Evolutionary conservation across 352 stramenopile species (phyloP), one percentile per base, ranked within the genome.

Genomic region (Globisporangium acanthophoron): DNA sequence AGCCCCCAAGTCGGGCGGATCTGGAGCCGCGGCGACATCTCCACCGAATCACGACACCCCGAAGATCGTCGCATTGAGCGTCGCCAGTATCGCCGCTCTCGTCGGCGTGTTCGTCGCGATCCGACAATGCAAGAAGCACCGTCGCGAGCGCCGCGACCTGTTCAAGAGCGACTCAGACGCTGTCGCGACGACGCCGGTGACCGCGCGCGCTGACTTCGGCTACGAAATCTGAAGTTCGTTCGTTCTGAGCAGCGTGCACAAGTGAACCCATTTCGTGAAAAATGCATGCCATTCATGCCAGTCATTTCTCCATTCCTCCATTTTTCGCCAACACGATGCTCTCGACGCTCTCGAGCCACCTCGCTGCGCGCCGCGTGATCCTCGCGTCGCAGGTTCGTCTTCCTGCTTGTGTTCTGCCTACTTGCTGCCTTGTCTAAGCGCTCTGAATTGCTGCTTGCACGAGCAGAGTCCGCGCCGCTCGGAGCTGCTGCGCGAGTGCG

Each of bases 401-500:
- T 24, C 6, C 40, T 57, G 29, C 37, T 45, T 31, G 0, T 59
- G 21, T 24, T 12, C 39, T 16, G 15, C 18, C 20, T 27, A 27
- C 24, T 27, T 27, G 24, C 24, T 27, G 24, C 24, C 24, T 51
- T 39, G 3, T 39, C 12, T 39, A 21, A 12, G 24, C 24, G 24
- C 24, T 27, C 24, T 27, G 3, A 27, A 27, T 2, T 3, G 24
- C 24, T 27, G 24, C 24, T 27, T 27, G 24, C 24, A 27, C 24
- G 24, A 27, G 31, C 45, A 93, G 78, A 93, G 84, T 48, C 84
- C 84, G 21, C 84, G 84, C 29, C 81, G 84, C 2, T 51, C 86
- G 41, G 79, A 93, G 60, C 71, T 93, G 58, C 69, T 93, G 18
- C 74, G 66, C 13, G 79, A 90, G 53, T 86, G 76, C 48, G 84